Evolutionary conservation across 2,329 filamentous ascomycete species (phyloP).

Genomic region (Mycosphaerella arachidis): DNA sequence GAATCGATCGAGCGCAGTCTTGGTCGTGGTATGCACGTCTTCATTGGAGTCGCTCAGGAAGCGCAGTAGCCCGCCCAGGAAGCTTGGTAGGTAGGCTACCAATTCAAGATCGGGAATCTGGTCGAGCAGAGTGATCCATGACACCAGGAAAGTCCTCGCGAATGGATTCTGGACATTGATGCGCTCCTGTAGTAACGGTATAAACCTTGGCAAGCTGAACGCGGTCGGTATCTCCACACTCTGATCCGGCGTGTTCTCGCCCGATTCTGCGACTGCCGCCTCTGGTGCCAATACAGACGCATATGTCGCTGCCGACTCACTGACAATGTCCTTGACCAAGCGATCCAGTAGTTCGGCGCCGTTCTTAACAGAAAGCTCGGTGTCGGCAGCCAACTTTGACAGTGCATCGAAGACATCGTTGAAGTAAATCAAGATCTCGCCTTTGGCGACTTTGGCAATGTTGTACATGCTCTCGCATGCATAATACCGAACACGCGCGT

Average conservation of each 20-base stretch:
- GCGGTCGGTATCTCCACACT: conserved; percentile 66
- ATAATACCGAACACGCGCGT: conserved; percentile 95
- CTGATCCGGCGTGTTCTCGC: conserved; percentile 32
- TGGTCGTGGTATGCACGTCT: conserved; percentile 92
- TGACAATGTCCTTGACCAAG: conserved; percentile 91
- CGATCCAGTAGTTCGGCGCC: conserved; percentile 92
- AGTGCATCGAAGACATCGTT: conserved; percentile 97
- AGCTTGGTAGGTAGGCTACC: conserved; percentile 86
- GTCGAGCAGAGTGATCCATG: conserved; percentile 91
- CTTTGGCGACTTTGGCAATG: conserved; percentile 98
- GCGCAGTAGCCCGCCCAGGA: conserved; percentile 80
- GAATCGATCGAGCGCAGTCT: conserved; percentile 83
- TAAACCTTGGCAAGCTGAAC: conserved; percentile 86
- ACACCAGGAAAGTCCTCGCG: conserved; percentile 89
- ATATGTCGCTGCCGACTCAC: conserved; percentile 91
- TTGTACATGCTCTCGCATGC: conserved; percentile 99
- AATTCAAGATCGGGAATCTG: conserved; percentile 96
- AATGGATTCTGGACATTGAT: conserved; percentile 94
- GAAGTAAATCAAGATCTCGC: conserved; percentile 94
- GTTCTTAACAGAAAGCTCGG: conserved; percentile 95
- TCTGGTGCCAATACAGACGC: conserved; percentile 70
- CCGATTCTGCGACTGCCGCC: conserved; percentile 44
- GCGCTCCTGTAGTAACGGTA: conserved; percentile 86
- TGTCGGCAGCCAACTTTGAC: conserved; percentile 93
- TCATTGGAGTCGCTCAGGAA: conserved; percentile 88